Evolutionary conservation across 768 basidiomycete species (phyloP).

Genomic region (Amanita pseudoporphyria): DNA sequence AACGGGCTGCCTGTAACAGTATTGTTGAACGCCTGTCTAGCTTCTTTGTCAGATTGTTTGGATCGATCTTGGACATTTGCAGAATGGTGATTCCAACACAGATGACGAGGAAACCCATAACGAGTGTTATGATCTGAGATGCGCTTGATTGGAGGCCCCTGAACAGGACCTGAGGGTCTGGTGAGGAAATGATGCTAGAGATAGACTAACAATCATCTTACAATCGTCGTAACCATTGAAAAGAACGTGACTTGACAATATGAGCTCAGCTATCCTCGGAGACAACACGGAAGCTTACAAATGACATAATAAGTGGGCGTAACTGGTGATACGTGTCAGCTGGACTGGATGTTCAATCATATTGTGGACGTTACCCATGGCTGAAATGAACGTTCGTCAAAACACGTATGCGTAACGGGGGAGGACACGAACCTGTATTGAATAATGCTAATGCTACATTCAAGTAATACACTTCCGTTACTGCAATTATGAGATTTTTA

Average conservation of each 20-base stretch:
- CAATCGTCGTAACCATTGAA: conserved; percentile 77
- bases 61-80: conserved; percentile 94
- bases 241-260: conserved; percentile 65
- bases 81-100: conserved; percentile 90
- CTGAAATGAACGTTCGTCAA: conserved; percentile 22
- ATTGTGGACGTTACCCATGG: conserved; percentile 44
- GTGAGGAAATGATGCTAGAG: neutral
- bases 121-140: conserved; percentile 77
- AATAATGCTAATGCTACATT: conserved; percentile 94
- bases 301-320: conserved; percentile 85
- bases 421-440: conserved; percentile 59
- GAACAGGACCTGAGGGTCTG: conserved; percentile 58
- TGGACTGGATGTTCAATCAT: neutral
- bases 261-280: conserved; percentile 7
- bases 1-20: conserved; percentile 76
- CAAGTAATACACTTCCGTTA: conserved; percentile 90
- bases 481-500: conserved; percentile 22
- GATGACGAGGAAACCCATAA: conserved; percentile 87
- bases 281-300: conserved; percentile 34
- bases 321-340: conserved; percentile 33
- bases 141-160: conserved; percentile 77
- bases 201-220: conserved; percentile 22
- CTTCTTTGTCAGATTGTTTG: conserved; percentile 50
- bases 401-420: neutral
- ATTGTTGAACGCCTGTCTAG: conserved; percentile 89